These are phyloP conservation scores for Hemileccinum impolitum DNA, from an alignment of 768 basidiomycete species.

Conservation along the genomic window DNA sequence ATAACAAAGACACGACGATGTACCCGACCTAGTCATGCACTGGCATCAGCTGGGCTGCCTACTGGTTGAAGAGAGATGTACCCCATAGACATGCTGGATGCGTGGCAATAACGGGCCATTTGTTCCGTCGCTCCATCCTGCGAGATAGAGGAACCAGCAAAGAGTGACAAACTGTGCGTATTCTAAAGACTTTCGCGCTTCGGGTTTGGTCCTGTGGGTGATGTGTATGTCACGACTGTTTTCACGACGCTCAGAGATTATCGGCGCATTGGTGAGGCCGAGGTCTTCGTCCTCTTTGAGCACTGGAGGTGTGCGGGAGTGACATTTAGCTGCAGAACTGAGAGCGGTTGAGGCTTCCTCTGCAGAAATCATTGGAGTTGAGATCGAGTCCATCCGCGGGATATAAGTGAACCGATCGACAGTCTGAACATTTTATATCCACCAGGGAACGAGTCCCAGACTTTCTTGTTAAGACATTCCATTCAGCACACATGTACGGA, in stretches of 20 bases:
- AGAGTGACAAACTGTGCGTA: conserved; percentile 50
- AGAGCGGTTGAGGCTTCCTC: conserved; percentile 3
- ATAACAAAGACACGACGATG: conserved; percentile 52
- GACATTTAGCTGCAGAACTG: neutral
- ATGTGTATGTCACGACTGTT: neutral
- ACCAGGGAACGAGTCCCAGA: neutral
- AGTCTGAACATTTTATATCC: neutral
- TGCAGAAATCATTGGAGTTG: neutral
- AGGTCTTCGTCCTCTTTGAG: conserved; percentile 1
- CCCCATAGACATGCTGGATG: conserved; percentile 57
- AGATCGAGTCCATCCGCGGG: conserved; percentile 3
- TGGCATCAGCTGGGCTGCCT: neutral
- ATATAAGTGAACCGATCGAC: neutral
- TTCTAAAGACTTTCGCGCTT: conserved; percentile 12
- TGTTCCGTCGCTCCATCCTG: conserved; percentile 78
- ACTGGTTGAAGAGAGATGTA: conserved; percentile 13
- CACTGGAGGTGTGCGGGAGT: conserved; percentile 1
- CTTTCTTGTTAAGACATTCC: neutral
- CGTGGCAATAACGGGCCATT: conserved; percentile 72
- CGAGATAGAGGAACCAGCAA: conserved; percentile 56
- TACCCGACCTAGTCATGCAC: conserved; percentile 43
- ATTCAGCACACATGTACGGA: no score
- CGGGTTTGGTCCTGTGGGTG: neutral
- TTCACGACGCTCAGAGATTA: neutral
- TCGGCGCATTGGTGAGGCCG: neutral